Evolutionary conservation across 129 eudicot genomes (phyloP), one percentile per base, ranked within the genome.

Genomic region (Mikania micrantha): DNA sequence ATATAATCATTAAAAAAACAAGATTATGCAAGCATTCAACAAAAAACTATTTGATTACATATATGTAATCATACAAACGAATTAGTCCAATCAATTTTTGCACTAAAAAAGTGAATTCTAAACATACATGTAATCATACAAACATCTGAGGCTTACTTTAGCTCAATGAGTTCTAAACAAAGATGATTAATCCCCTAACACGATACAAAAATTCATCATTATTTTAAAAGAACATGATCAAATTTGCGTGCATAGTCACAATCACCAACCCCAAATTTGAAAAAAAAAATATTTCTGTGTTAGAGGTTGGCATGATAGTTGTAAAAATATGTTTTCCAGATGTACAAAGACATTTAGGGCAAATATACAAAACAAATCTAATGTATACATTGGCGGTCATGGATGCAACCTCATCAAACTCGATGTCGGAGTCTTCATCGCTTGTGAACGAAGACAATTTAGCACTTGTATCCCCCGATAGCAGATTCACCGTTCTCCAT

Each of bases 331-430:
- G 11, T 21, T 3, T 31, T 48, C 44, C 45, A 4, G 45, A 28
- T 17, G 42, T 47, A 48, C 40, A 17, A 4, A 27, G 21, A 28
- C 3, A 66, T 29, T 17, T 19, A 24, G 45, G 54, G 49, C 29
- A 42, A 17, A 41, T 28, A 13, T 11, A 50, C 21, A 12, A 47
- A 17, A 41, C 12, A 38, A 17, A 35, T 57, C 38, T 2, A 35
- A 5, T 59, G 16, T 22, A 34, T 64, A 83, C 96, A 92, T 85
- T 88, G 21, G 87, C 96, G 4, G 96, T 85, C 92, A 88, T 88
- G 68, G 92, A 83, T 7, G 80, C 80, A 32, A 88, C 87, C 66
- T 88, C 92, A 12, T 74, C 53, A 29, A 81, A 81, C 24, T 59
- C 85, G 17, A 76, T 80, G 1, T 66, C 80, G 32, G 71, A 74